Conservation (phyloP, 2,329 filamentous ascomycete genomes). For the Botrytis deweyae region DNA sequence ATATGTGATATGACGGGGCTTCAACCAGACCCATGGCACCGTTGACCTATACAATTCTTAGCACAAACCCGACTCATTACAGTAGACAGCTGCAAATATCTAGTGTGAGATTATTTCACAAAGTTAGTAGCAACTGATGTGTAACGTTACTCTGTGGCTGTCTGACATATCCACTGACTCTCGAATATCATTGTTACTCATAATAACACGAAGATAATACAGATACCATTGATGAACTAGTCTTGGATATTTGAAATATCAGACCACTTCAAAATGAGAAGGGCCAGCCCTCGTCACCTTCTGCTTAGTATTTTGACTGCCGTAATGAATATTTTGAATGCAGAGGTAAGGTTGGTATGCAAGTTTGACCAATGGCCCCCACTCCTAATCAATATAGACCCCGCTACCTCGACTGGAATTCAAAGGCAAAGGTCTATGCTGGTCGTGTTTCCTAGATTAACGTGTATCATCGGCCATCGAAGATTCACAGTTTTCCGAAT, state of each 20-base stretch:
- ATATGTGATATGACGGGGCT: neutral
- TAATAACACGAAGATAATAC: neutral
- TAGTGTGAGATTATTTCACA: neutral
- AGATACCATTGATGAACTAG: neutral
- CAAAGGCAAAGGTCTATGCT: neutral
- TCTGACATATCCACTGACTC: conserved; percentile 5
- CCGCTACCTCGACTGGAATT: neutral
- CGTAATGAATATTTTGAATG: neutral
- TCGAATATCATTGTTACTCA: neutral
- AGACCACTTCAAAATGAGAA: neutral
- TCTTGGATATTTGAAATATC: neutral
- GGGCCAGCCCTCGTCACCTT: neutral
- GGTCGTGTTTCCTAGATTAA: neutral
- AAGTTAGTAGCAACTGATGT: neutral
- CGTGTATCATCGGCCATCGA: neutral
- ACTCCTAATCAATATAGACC: neutral
- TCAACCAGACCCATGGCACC: neutral
- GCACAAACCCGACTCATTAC: neutral
- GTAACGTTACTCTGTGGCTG: conserved; percentile 9
- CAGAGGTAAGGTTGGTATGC: neutral
- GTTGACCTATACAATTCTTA: neutral
- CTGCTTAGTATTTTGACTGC: neutral
- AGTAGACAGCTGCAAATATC: neutral
- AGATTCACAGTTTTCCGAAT: neutral
- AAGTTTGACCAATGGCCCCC: conserved; percentile 1